These are phyloP conservation scores for Ustilago vetiveriae DNA, from an alignment of 1,284 basidiomycete genomes.

Conservation along the genomic window DNA sequence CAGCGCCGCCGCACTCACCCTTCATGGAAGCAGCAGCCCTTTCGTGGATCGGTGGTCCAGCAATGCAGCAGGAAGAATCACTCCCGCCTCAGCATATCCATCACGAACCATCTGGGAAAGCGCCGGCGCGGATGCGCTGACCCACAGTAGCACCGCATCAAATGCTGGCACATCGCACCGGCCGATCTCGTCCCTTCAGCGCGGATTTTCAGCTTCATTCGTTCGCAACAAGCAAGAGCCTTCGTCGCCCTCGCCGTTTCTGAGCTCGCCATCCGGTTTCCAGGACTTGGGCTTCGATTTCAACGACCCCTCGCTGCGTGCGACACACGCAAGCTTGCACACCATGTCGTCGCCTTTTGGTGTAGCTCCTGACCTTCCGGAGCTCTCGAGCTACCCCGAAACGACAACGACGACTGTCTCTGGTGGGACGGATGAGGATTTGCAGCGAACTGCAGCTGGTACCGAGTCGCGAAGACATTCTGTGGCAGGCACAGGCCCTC, in stretches of 20 bases:
- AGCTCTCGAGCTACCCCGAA: slow-evolving; percentile 32
- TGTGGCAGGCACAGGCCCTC: slow-evolving; percentile 21
- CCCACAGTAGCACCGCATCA: slow-evolving; percentile 1
- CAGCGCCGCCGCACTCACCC: slow-evolving; percentile 52
- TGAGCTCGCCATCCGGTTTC: slow-evolving; percentile 38
- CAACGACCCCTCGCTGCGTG: slow-evolving; percentile 16
- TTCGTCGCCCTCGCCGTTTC: slow-evolving; percentile 26
- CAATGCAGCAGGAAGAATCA: slow-evolving; percentile 27
- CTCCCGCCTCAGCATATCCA: slow-evolving; percentile 7
- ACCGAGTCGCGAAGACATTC: slow-evolving; percentile 57
- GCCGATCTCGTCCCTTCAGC: slow-evolving; percentile 24
- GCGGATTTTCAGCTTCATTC: slow-evolving; percentile 34
- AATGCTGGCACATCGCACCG: slow-evolving; percentile 16
- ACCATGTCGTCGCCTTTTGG: slow-evolving; percentile 30
- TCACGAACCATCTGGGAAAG: slow-evolving; percentile 40
- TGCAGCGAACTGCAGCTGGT: slow-evolving; percentile 15
- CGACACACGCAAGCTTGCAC: slow-evolving; percentile 16
- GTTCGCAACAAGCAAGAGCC: slow-evolving; percentile 29
- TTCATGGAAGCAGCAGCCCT: slow-evolving; percentile 26
- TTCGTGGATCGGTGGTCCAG: slow-evolving; percentile 34
- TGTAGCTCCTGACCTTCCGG: slow-evolving; percentile 19
- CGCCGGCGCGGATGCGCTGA: slow-evolving; percentile 3
- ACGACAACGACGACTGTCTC: background rate
- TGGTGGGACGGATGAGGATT: background rate
- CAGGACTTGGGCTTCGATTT: slow-evolving; percentile 27